These are phyloP conservation scores for Zygosaccharomyces sapae DNA, from an alignment of 1,139 yeast species.

Conservation along the genomic window DNA sequence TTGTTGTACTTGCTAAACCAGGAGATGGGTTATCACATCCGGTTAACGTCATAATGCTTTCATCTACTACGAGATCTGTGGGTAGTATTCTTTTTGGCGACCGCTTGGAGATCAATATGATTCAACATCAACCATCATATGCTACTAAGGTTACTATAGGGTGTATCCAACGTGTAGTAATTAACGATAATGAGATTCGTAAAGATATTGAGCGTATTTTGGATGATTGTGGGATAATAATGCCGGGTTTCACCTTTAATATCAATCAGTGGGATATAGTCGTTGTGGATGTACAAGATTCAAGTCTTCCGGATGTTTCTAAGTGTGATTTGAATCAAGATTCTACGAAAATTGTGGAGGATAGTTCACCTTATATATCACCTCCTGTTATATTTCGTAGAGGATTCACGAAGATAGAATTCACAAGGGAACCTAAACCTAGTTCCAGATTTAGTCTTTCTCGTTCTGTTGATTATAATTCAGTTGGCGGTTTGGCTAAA, in stretches of 20 bases:
- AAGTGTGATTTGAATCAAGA: conserved; percentile 26
- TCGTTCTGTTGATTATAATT: conserved; percentile 42
- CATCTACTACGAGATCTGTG: conserved; percentile 47
- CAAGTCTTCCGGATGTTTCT: conserved; percentile 37
- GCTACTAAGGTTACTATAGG: conserved; percentile 40
- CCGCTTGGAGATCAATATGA: conserved; percentile 50
- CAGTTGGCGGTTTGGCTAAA: conserved; percentile 72
- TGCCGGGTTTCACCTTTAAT: conserved; percentile 49
- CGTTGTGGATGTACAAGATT: conserved; percentile 31
- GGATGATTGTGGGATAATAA: conserved; percentile 50
- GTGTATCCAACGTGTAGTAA: conserved; percentile 25
- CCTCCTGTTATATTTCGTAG: conserved; percentile 47
- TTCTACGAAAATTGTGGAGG: conserved; percentile 6
- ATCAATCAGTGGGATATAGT: conserved; percentile 25
- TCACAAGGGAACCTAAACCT: conserved; percentile 27
- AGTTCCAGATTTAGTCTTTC: conserved; percentile 40
- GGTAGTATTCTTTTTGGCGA: conserved; percentile 71
- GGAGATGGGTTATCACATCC: conserved; percentile 42
- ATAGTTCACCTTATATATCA: conserved; percentile 36
- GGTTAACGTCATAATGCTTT: conserved; percentile 50
- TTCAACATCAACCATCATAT: conserved; percentile 47
- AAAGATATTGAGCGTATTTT: conserved; percentile 40
- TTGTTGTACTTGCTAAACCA: conserved; percentile 43
- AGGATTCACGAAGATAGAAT: conserved; percentile 38
- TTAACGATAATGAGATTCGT: conserved; percentile 25